These are phyloP conservation scores for Lepidium campestre DNA, from an alignment of 441 rosid species.

Conservation along the genomic window DNA sequence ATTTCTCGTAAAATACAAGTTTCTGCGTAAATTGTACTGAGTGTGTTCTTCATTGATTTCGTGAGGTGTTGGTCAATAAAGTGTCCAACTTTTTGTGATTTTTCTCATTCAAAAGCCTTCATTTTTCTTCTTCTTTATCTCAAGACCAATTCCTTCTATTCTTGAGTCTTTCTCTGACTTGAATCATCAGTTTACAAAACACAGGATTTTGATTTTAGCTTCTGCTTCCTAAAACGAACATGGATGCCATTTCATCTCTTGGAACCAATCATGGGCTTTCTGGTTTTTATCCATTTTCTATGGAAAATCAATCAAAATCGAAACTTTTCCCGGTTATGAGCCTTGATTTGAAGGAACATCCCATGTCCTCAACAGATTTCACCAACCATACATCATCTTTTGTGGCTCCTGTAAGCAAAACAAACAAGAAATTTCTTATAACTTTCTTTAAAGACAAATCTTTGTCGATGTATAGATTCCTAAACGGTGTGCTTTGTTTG, in stretches of 20 bases:
- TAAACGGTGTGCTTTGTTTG: neutral
- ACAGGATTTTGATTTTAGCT: neutral
- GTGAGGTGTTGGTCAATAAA: constrained; percentile 17
- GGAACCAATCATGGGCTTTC: constrained; percentile 20
- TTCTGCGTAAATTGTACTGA: constrained; percentile 19
- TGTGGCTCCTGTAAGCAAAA: constrained; percentile 29
- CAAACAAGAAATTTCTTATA: neutral
- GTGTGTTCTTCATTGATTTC: neutral
- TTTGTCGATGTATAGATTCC: neutral
- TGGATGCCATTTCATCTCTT: constrained; percentile 19
- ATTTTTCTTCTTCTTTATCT: neutral
- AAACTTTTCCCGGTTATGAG: constrained; percentile 23
- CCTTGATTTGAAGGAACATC: constrained; percentile 32
- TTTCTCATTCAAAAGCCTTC: neutral
- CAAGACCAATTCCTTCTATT: neutral
- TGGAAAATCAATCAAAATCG: constrained; percentile 20
- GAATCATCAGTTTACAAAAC: neutral
- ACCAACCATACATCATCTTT: constrained; percentile 23
- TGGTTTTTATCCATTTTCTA: constrained; percentile 20
- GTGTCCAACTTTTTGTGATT: neutral
- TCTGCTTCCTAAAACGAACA: neutral
- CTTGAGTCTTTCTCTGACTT: neutral
- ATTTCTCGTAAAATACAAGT: constrained; percentile 8
- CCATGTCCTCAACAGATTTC: constrained; percentile 23
- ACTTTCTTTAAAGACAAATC: neutral